Evolutionary conservation across 768 basidiomycete genomes (phyloP).

Genomic region (Mycena latifolia): DNA sequence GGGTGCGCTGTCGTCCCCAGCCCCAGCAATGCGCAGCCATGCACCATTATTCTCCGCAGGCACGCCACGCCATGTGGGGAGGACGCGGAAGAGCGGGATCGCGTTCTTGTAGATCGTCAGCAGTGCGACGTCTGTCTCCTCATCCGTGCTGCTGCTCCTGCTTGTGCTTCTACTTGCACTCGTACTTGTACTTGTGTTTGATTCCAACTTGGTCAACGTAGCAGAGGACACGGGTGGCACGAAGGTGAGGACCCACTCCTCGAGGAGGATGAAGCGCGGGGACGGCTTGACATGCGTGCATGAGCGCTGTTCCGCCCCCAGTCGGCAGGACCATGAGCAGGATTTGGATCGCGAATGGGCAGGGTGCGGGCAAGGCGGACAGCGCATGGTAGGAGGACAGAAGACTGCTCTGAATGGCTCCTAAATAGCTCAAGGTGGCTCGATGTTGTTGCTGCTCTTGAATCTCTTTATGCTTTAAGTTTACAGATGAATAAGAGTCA

Average conservation of each 20-base stretch:
- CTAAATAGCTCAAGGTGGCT: no score
- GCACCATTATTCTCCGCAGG: not conserved
- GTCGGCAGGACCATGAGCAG: constrained; percentile 79
- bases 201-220: constrained; percentile 3
- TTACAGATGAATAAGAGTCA: no score
- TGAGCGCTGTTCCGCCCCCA: constrained; percentile 77
- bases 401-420: no score
- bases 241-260: constrained; percentile 74
- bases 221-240: constrained; percentile 41
- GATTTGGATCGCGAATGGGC: constrained; percentile 71
- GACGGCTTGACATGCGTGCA: constrained; percentile 80
- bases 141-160: constrained; percentile 12
- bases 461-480: no score
- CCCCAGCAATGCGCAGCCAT: constrained; percentile 32
- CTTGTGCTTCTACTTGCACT: not conserved
- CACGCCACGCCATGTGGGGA: constrained; percentile 79
- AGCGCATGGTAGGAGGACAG: constrained; percentile 74
- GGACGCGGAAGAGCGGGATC: constrained; percentile 84
- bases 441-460: no score
- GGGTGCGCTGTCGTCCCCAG: constrained; percentile 12
- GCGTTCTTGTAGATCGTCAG: constrained; percentile 89
- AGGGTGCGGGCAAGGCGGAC: constrained; percentile 48
- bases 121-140: constrained; percentile 66
- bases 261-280: constrained; percentile 77
- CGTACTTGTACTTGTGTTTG: not conserved